Evolutionary conservation across 208 protist species (phyloP).

Genomic region (Strigomonas oncopelti): DNA sequence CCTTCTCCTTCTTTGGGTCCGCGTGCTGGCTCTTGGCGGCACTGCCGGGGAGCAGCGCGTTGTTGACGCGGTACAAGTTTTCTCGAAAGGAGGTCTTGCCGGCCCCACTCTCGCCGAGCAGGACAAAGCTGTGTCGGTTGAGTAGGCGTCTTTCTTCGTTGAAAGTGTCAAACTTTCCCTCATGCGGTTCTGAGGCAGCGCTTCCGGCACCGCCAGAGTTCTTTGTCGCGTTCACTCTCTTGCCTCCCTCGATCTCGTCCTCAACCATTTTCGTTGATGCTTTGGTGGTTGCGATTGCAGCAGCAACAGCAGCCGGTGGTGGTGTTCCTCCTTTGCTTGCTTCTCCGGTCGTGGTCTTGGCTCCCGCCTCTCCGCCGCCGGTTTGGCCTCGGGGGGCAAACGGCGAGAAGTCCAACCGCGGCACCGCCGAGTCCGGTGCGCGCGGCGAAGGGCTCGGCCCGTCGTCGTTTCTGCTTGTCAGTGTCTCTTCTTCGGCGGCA

Average conservation of each 20-base stretch:
- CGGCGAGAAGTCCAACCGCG: not conserved
- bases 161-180: not conserved
- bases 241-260: too few relatives aligned
- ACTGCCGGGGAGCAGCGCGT: not conserved
- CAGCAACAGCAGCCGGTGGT: too few relatives aligned
- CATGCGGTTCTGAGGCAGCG: not conserved
- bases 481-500: too few relatives aligned
- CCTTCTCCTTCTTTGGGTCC: not conserved
- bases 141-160: slow-evolving; percentile 22
- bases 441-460: too few relatives aligned
- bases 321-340: too few relatives aligned
- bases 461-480: too few relatives aligned
- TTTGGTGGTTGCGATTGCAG: too few relatives aligned
- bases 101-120: slow-evolving; percentile 42
- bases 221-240: too few relatives aligned
- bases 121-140: slow-evolving; percentile 70
- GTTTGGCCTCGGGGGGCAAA: not conserved
- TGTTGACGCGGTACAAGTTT: slow-evolving; percentile 49
- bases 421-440: too few relatives aligned
- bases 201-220: too few relatives aligned
- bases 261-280: too few relatives aligned
- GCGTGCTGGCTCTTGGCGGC: not conserved
- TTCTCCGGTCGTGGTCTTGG: too few relatives aligned
- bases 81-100: slow-evolving; percentile 60
- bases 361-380: not conserved